Base-by-base conservation (phyloP, 768 basidiomycete genomes). In the Filobasidium floriforme region DNA sequence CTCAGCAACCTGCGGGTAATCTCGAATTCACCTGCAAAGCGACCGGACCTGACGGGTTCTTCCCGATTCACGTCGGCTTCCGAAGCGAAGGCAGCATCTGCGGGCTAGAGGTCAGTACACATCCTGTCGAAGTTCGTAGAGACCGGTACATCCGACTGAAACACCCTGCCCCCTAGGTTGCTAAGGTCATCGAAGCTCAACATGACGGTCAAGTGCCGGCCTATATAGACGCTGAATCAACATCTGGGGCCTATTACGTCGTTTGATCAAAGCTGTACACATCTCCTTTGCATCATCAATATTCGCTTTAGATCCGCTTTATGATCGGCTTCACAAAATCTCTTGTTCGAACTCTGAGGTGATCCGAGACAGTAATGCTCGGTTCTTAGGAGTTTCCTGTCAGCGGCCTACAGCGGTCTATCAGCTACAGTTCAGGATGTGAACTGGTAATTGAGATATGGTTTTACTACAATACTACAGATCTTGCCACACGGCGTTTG, bases 11-110 rank as follows among this genome's bases (percentile, higher is more conserved):
- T 40, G 87, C 86, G 0, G 93, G 94, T 7, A 89, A 86, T n/a
- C 81, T 97, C 71, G 89, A 96, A 72, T 97, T 97, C 80, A 88
- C 84, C 43, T 86, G 92, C 60, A 86, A 86, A 9, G 90, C 90
- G 2, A 89, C 90, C 68, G 91, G 94, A 68, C 79, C 82, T 0
- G 86, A 85, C 6, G 84, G 84, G 12, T 94, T 97, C 82, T 98
- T 97, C 89, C 93, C 94, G 1, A 57, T 57, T 32, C 5, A 15
- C 19, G 26, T 57, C 6, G 29, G 26, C 54, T 57, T 57, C 54
- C 14, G 12, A 14, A 19, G 54, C 29, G 54, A 15, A 57, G 24
- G 24, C 29, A 26, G 24, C 15, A 15, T 57, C 6, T 57, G 54
- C 24, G 54, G 54, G 4, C 15, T 57, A 14, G 24, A 57, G 54